These are phyloP conservation scores for Aspergillus sclerotialis DNA, from an alignment of 2,329 filamentous ascomycete genomes.

Conservation along the genomic window DNA sequence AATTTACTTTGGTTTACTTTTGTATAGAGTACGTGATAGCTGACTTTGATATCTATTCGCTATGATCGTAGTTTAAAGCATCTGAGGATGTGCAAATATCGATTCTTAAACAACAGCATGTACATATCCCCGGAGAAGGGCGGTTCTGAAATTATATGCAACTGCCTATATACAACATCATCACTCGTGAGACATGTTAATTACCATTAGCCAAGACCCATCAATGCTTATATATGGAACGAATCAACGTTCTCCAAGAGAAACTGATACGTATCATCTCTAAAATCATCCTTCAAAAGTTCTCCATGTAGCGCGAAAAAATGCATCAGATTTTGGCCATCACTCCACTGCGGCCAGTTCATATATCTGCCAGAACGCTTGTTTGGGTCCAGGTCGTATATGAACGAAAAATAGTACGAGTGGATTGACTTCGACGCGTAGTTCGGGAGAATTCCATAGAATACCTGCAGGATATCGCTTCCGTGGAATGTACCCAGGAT, in stretches of 20 bases:
- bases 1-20: too few relatives aligned
- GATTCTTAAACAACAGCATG: too few relatives aligned
- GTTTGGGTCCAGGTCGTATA: constrained; percentile 67
- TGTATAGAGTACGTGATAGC: too few relatives aligned
- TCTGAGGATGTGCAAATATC: too few relatives aligned
- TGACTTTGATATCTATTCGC: too few relatives aligned
- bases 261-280: constrained; percentile 38
- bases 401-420: constrained; percentile 66
- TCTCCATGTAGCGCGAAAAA: constrained; percentile 34
- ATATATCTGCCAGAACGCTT: constrained; percentile 35
- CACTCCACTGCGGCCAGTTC: constrained; percentile 51
- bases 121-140: too few relatives aligned
- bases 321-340: constrained; percentile 45
- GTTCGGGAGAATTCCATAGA: constrained; percentile 58
- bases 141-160: too few relatives aligned
- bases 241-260: constrained; percentile 21
- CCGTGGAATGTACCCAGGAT: constrained; percentile 71
- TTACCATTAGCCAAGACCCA: too few relatives aligned
- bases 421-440: constrained; percentile 55
- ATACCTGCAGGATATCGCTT: constrained; percentile 62
- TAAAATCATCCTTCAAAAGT: constrained; percentile 45
- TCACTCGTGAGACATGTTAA: too few relatives aligned
- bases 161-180: too few relatives aligned
- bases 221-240: constrained; percentile 19
- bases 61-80: too few relatives aligned